These are phyloP conservation scores for Aspergillus carbonarius DNA, from an alignment of 2,329 filamentous ascomycete species.

Conservation along the genomic window DNA sequence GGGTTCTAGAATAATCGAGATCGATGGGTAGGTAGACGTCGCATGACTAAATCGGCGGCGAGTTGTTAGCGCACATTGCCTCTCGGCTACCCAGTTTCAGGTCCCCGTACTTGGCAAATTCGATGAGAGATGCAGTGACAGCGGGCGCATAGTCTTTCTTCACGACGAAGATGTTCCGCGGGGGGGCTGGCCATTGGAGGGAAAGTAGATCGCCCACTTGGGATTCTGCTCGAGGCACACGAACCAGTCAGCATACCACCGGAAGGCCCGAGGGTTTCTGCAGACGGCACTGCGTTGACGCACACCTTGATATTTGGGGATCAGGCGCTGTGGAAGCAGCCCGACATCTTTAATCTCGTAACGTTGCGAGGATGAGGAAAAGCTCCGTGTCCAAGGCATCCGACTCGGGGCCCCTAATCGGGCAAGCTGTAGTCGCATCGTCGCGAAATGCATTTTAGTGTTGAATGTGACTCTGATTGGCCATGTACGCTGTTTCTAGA, in stretches of 20 bases:
- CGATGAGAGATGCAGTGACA: conserved; percentile 57
- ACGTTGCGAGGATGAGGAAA: conserved; percentile 42
- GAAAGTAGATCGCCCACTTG: conserved; percentile 61
- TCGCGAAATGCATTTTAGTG: conserved; percentile 20
- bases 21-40: conserved; percentile 72
- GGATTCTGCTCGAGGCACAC: conserved; percentile 47
- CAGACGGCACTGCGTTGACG: conserved; percentile 19
- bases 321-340: conserved; percentile 51
- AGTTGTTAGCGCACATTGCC: conserved; percentile 1
- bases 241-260: background rate
- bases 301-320: conserved; percentile 65
- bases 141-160: conserved; percentile 62
- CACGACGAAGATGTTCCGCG: conserved; percentile 66
- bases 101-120: conserved; percentile 52
- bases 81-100: background rate
- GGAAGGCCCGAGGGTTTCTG: background rate
- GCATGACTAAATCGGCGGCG: conserved; percentile 59
- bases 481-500: background rate
- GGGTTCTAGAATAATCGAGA: conserved; percentile 80
- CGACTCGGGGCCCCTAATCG: conserved; percentile 12
- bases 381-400: conserved; percentile 32
- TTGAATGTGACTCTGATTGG: background rate
- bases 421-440: conserved; percentile 14
- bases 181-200: conserved; percentile 66
- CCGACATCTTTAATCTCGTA: conserved; percentile 47